Evolutionary conservation across 2,329 filamentous ascomycete species (phyloP).

Genomic region (Sporothrix luriei): DNA sequence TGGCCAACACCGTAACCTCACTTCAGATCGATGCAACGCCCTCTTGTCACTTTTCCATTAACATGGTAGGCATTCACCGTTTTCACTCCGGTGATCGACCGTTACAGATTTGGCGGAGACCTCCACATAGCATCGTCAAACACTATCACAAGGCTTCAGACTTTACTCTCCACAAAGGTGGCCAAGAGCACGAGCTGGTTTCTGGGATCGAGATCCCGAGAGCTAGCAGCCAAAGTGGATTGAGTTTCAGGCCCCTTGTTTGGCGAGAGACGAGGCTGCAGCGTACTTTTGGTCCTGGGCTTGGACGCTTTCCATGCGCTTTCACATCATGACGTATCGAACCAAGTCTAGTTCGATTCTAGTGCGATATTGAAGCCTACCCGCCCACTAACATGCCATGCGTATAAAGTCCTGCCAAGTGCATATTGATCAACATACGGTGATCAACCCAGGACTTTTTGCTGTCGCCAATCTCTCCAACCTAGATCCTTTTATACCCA

Average conservation of each 20-base stretch:
- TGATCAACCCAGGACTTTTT: background rate
- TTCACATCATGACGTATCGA: constrained; percentile 25
- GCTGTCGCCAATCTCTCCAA: no score
- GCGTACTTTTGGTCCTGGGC: constrained; percentile 16
- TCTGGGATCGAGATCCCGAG: no score
- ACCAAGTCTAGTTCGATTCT: background rate
- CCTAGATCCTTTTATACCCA: no score
- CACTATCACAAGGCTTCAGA: constrained; percentile 9
- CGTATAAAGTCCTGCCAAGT: no score
- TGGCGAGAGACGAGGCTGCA: background rate
- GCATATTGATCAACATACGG: background rate
- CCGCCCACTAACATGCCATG: background rate
- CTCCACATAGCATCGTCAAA: background rate
- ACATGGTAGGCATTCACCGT: background rate
- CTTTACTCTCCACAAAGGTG: background rate
- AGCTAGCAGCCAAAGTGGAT: background rate
- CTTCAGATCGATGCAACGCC: no score
- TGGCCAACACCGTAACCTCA: no score
- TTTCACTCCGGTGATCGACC: background rate
- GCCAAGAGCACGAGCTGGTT: background rate
- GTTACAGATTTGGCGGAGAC: background rate
- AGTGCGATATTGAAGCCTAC: no score
- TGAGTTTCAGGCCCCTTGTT: background rate
- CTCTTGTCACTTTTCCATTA: no score
- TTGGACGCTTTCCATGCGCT: background rate